Evolutionary conservation across 2,329 filamentous ascomycete genomes (phyloP).

Genomic region (Penicillium sp.): DNA sequence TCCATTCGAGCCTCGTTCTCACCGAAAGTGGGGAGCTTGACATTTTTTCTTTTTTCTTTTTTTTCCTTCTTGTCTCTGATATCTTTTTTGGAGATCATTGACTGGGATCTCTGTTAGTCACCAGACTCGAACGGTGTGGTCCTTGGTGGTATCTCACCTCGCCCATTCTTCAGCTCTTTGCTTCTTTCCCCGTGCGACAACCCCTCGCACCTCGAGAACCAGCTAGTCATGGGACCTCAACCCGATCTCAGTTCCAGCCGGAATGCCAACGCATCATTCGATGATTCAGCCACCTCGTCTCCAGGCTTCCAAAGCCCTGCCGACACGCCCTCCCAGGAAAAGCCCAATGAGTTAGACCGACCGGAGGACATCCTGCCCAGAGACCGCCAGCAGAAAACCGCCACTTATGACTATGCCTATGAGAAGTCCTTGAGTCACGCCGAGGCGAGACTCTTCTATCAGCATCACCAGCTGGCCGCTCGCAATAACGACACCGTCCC

Average conservation of each 20-base stretch:
- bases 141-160: background rate
- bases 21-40: background rate
- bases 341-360: slow-evolving; percentile 9
- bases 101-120: too few relatives aligned
- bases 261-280: slow-evolving; percentile 21
- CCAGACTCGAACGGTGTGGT: too few relatives aligned
- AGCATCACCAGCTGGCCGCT: slow-evolving; percentile 74
- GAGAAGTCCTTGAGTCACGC: slow-evolving; percentile 94
- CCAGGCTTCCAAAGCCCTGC: slow-evolving; percentile 9
- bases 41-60: background rate
- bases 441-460: slow-evolving; percentile 95
- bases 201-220: background rate
- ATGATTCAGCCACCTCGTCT: slow-evolving; percentile 9
- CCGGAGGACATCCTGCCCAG: slow-evolving; percentile 36
- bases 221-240: slow-evolving; percentile 24
- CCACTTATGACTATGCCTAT: slow-evolving; percentile 89
- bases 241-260: slow-evolving; percentile 19
- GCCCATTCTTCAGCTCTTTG: background rate
- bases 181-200: background rate
- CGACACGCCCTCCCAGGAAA: slow-evolving; percentile 12
- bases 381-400: slow-evolving; percentile 65
- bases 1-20: background rate
- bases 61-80: background rate
- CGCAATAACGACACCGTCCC: slow-evolving; percentile 38
- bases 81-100: too few relatives aligned